Base-by-base conservation (phyloP, 441 rosid genomes). In the Hypseocharis bilobata region DNA sequence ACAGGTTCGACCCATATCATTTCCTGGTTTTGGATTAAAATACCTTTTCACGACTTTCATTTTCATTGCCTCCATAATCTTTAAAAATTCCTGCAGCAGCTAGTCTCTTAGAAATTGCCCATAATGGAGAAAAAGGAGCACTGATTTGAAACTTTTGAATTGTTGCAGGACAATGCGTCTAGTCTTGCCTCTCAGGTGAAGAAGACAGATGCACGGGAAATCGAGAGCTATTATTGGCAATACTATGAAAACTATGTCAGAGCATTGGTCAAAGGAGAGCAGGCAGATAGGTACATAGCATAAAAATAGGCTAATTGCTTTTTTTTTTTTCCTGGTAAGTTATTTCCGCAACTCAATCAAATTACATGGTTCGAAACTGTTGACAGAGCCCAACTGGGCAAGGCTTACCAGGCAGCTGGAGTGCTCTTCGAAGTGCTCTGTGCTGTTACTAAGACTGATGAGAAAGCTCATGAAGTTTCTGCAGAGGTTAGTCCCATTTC, bases 401-500 rank as follows among this genome's bases (percentile, higher is more conserved):
- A 93, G 79, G 97, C 97, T 70, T 93, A 93, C 79, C 93, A 91
- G 83, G 91, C 96, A 22, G 99, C 99, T 0, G 97, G 97, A 44
- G 93, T 91, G 63, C 99, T 93, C 70, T 91, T 87, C 78, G 99
- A 93, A 85, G 99, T 91, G 65, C 96, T 93, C 56, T 91, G 89
- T 62, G 97, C 97, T 27, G 96, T 93, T 61, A 91, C 88, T 79
- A 93, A 93, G 82, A 82, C 87, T 14, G 97, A 93, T 14, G 97
- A 93, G 72, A 85, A 93, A 81, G 97, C 87, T 60, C 97, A 91
- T 84, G 96, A 90, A 84, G 97, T 92, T 82, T 91, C 97, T 74
- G 97, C 98, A 6, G 97, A 92, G 97, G 98, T 92, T 78, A 59
- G 80, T 68, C 0, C 49, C 32, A 34, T 34, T 23, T 56, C 40